These are phyloP conservation scores for Quercus alba DNA, from an alignment of 306 rosid genomes.

Conservation along the genomic window DNA sequence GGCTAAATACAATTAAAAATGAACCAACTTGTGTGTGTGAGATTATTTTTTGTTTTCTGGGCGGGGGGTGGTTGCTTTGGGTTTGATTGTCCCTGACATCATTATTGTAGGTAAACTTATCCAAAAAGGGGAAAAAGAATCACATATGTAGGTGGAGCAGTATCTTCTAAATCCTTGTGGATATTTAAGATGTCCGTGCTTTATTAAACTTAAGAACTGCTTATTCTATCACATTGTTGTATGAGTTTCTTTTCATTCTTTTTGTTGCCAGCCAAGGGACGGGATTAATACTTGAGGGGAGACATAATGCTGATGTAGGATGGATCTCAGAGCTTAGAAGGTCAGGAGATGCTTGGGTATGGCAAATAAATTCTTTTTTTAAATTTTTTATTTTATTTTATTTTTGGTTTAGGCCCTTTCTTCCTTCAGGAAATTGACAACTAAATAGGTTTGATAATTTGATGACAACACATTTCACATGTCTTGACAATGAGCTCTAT, in stretches of 20 bases:
- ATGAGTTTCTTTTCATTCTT: constrained; percentile 34
- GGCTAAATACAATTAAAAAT: background rate
- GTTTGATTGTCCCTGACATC: background rate
- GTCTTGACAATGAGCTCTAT: background rate
- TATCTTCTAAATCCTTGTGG: background rate
- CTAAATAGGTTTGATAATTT: constrained; percentile 1
- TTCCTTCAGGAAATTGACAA: background rate
- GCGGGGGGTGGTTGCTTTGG: too few relatives aligned
- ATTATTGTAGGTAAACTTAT: too few relatives aligned
- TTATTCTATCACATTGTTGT: constrained; percentile 12
- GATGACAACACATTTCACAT: background rate
- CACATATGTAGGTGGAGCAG: too few relatives aligned
- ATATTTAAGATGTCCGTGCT: background rate
- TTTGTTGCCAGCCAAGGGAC: constrained; percentile 67
- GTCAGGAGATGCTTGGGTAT: constrained; percentile 81
- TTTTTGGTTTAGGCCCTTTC: background rate
- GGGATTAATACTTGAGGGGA: constrained; percentile 77
- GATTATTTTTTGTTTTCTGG: background rate
- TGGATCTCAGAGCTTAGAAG: constrained; percentile 85
- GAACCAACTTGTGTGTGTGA: background rate
- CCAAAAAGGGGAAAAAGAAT: too few relatives aligned
- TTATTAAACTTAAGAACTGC: background rate
- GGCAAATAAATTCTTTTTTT: constrained; percentile 9
- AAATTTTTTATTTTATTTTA: background rate
- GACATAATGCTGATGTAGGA: constrained; percentile 81